Evolutionary conservation across 2,329 filamentous ascomycete species (phyloP).

Genomic region (Achaetomium macrosporum): DNA sequence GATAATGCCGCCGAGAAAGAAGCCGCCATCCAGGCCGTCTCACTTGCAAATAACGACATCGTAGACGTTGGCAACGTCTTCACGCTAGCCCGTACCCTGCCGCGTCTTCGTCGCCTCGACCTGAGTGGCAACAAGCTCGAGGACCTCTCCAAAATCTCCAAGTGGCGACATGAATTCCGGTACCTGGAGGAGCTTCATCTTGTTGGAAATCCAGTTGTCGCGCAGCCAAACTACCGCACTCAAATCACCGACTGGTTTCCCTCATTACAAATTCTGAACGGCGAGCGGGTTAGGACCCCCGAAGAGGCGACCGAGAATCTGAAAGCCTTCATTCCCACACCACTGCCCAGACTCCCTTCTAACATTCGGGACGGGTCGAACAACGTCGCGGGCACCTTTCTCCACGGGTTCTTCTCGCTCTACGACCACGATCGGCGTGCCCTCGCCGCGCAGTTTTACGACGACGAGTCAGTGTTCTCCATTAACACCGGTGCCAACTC

Average conservation of each 20-base stretch:
- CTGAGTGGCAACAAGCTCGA: constrained; percentile 77
- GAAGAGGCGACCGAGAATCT: constrained; percentile 58
- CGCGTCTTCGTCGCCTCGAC: constrained; percentile 81
- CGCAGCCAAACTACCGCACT: constrained; percentile 53
- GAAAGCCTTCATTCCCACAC: constrained; percentile 42
- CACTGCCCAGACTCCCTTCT: constrained; percentile 58
- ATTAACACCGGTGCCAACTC: constrained; percentile 61
- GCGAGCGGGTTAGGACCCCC: constrained; percentile 64
- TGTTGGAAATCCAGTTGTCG: constrained; percentile 67
- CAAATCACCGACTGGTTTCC: constrained; percentile 80
- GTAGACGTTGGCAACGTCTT: constrained; percentile 67
- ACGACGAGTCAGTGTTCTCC: constrained; percentile 69
- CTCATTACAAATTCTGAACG: constrained; percentile 70
- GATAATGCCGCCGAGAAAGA: constrained; percentile 64
- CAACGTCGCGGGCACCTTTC: constrained; percentile 68
- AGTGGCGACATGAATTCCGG: constrained; percentile 75
- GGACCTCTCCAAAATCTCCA: constrained; percentile 59
- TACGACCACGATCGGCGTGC: constrained; percentile 67
- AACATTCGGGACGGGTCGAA: constrained; percentile 66
- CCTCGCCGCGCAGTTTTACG: constrained; percentile 65
- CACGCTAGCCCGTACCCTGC: constrained; percentile 70
- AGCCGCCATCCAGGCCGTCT: constrained; percentile 75
- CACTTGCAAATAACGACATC: constrained; percentile 74
- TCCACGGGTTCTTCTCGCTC: constrained; percentile 65
- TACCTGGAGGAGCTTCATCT: constrained; percentile 76